These are phyloP conservation scores for Hirsutella rhossiliensis DNA, from an alignment of 2,329 filamentous ascomycete species.

Conservation along the genomic window DNA sequence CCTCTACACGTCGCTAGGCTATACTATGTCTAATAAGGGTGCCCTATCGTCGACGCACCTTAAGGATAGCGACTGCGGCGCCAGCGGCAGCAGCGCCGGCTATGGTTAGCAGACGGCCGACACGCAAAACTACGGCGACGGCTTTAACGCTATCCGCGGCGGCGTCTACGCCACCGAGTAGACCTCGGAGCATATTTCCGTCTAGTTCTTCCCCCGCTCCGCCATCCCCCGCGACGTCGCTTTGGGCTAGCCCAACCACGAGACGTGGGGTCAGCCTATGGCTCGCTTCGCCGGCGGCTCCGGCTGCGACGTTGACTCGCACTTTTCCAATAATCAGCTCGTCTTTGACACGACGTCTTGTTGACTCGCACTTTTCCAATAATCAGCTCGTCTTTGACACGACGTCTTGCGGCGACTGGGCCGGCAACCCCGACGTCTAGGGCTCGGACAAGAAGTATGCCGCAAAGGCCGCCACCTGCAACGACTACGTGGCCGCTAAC, in stretches of 20 bases:
- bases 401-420: conserved; percentile 83
- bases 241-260: conserved; percentile 48
- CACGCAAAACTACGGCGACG: conserved; percentile 48
- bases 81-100: conserved; percentile 38
- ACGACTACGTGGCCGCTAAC: conserved; percentile 60
- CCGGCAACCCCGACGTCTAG: conserved; percentile 52
- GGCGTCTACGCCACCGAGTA: conserved; percentile 69
- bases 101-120: conserved; percentile 43
- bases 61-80: conserved; percentile 43
- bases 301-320: conserved; percentile 60
- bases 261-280: conserved; percentile 54
- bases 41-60: conserved; percentile 32
- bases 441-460: conserved; percentile 41
- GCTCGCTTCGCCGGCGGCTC: conserved; percentile 55
- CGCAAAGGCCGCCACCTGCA: conserved; percentile 50
- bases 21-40: conserved; percentile 39
- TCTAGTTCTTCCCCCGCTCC: conserved; percentile 71
- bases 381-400: conserved; percentile 74
- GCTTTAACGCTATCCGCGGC: conserved; percentile 58
- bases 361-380: conserved; percentile 55
- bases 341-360: conserved; percentile 78
- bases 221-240: conserved; percentile 52
- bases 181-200: conserved; percentile 56
- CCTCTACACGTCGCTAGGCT: conserved; percentile 53
- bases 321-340: too few relatives aligned